These are phyloP conservation scores for Chlorella sp. DNA, from an alignment of 139 green algal genomes.

Conservation along the genomic window DNA sequence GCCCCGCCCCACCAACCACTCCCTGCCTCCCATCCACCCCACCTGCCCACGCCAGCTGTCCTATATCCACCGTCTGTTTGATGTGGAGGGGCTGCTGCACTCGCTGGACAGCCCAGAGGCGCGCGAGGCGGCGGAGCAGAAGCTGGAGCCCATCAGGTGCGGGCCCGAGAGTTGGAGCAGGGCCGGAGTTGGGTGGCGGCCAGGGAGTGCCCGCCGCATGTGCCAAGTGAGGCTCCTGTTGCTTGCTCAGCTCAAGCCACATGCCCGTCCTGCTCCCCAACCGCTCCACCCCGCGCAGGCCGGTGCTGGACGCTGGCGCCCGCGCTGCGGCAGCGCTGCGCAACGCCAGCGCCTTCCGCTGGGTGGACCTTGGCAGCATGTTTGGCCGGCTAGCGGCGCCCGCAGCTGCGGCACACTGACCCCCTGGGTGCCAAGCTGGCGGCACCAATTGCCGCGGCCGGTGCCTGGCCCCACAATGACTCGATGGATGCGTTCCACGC, in stretches of 20 bases:
- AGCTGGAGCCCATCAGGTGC: conserved; percentile 28
- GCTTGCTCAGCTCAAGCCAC: too few relatives aligned
- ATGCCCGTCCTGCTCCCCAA: too few relatives aligned
- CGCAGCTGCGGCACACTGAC: too few relatives aligned
- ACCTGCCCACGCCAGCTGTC: conserved; percentile 48
- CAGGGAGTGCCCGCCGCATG: conserved; percentile 71
- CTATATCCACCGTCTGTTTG: conserved; percentile 67
- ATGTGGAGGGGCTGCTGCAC: conserved; percentile 52
- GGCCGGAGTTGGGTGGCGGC: conserved; percentile 48
- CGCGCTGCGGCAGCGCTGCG: conserved; percentile 51
- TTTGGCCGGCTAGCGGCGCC: conserved; percentile 35
- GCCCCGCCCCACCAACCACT: not conserved
- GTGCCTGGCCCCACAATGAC: too few relatives aligned
- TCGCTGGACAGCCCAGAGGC: conserved; percentile 40
- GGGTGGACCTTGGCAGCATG: conserved; percentile 69
- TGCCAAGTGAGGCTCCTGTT: conserved; percentile 67
- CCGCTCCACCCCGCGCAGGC: not conserved
- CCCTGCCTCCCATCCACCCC: too few relatives aligned
- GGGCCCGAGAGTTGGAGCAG: conserved; percentile 49
- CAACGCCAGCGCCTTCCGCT: conserved; percentile 66
- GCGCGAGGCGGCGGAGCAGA: conserved; percentile 31
- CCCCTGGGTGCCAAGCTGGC: too few relatives aligned
- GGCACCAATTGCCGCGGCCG: too few relatives aligned
- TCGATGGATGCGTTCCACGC: too few relatives aligned
- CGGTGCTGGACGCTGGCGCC: conserved; percentile 54